Evolutionary conservation across 345 rosid genomes (phyloP), one percentile per base, ranked within the genome.

Genomic region (Pistacia vera): DNA sequence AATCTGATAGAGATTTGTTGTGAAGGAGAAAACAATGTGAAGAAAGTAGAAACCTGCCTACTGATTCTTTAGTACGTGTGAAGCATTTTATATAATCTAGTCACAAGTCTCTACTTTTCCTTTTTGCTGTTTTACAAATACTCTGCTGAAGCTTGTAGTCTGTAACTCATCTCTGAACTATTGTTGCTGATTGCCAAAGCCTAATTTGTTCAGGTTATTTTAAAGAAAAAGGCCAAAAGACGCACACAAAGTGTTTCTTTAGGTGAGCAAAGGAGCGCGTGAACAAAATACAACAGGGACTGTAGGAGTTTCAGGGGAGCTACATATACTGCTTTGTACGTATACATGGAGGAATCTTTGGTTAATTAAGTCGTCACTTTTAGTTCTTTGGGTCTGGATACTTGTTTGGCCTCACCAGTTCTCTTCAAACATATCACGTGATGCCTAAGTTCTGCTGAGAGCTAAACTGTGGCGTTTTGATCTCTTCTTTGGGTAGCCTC

Each of bases 201-300:
- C 44, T 76, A 62, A 12, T 60, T 66, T 82, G 8, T 81, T 68
- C 84, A 92, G 93, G 89, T 58, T 55, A 66, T 58, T 57, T 73
- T 83, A 36, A 85, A 82, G 86, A 92, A 83, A 41, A 41, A 41
- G 0, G 46, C 46, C 46, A 41, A 41, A 74, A 85, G 87, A 73
- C 66, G 74, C 33, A 74, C 81, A 79, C 74, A 82, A 66, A 85
- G 85, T 68, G 80, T 84, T 76, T 87, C 93, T 48, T 68, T 83
- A 63, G 90, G 78, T 41, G 70, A 79, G 51, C 82, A 65, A 20
- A 71, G 67, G 64, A 82, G 80, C 76, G 46, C 74, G 59, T 77
- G 75, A 79, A 48, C 25, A 48, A 60, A 33, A 57, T 30, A 70
- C 18, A 41, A 16, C 52, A 16, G 28, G 56, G n/a, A 73, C 33